phyloP scores from a whole-genome alignment of 305 asterid species.

The Solanum chacoense region DNA sequence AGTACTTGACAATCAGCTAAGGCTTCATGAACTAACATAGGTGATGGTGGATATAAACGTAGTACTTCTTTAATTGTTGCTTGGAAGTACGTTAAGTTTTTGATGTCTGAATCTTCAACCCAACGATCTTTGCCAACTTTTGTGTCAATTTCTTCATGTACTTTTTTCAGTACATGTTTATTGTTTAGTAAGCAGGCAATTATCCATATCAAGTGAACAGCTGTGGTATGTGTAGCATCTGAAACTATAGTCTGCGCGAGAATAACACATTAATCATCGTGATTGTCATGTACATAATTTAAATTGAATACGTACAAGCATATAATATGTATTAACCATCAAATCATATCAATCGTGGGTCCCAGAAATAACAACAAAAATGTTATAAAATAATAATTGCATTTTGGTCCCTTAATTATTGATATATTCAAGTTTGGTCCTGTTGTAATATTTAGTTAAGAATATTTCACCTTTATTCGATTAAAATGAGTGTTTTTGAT shows the following conservation, averaged over 20 bases:
- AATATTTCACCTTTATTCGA: neutral
- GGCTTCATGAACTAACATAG: constrained; percentile 27
- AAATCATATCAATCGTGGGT: neutral
- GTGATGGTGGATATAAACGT: constrained; percentile 38
- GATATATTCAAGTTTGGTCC: neutral
- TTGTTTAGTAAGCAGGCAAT: neutral
- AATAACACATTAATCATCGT: neutral
- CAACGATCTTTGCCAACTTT: constrained; percentile 20
- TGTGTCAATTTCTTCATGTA: constrained; percentile 21
- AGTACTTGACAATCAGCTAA: constrained; percentile 17
- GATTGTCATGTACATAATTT: neutral
- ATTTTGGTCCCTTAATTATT: neutral
- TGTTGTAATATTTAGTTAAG: neutral
- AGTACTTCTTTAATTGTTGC: constrained; percentile 34
- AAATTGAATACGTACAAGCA: neutral
- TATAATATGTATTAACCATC: neutral
- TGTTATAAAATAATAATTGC: neutral
- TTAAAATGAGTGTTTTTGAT: neutral
- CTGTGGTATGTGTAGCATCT: constrained; percentile 1
- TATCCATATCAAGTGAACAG: constrained; percentile 2
- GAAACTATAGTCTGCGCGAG: neutral
- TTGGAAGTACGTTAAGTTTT: constrained; percentile 24
- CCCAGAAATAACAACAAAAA: neutral
- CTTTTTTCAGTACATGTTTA: neutral
- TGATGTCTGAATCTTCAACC: constrained; percentile 33